These are phyloP conservation scores for Pseudonectria foliicola DNA, from an alignment of 2,329 filamentous ascomycete species.

Conservation along the genomic window DNA sequence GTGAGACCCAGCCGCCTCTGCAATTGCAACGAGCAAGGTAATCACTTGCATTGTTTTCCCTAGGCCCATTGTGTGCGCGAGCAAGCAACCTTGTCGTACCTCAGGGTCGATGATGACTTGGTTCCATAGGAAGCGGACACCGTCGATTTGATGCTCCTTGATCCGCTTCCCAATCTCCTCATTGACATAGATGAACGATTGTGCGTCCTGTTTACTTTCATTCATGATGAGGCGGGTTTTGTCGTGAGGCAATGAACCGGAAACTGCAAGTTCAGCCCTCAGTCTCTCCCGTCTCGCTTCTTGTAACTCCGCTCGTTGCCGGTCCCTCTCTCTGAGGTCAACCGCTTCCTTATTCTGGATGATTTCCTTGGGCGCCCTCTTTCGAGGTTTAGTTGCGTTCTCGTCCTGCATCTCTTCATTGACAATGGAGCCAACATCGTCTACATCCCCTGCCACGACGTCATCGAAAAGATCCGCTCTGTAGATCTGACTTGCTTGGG, in stretches of 20 bases:
- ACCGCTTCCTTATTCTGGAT: conserved; percentile 33
- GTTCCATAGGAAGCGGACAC: conserved; percentile 84
- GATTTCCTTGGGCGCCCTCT: conserved; percentile 22
- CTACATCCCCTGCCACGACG: conserved; percentile 7
- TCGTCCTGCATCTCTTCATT: conserved; percentile 8
- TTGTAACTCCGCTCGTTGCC: conserved; percentile 45
- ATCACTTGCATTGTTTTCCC: conserved; percentile 93
- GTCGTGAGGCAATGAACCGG: conserved; percentile 36
- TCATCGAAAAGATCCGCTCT: conserved; percentile 16
- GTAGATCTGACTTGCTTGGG: conserved; percentile 27
- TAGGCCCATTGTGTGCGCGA: conserved; percentile 86
- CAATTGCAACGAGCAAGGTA: conserved; percentile 69
- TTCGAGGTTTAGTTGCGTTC: conserved; percentile 9
- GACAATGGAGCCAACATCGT: conserved; percentile 11
- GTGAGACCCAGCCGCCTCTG: conserved; percentile 54
- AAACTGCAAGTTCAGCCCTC: conserved; percentile 37
- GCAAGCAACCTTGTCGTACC: conserved; percentile 64
- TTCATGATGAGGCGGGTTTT: conserved; percentile 57
- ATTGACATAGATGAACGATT: conserved; percentile 59
- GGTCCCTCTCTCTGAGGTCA: conserved; percentile 48
- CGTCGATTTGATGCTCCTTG: conserved; percentile 73
- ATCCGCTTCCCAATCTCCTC: conserved; percentile 56
- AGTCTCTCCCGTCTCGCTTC: conserved; percentile 43
- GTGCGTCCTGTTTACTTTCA: conserved; percentile 51
- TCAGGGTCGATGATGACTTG: conserved; percentile 59